Evolutionary conservation across 768 basidiomycete species (phyloP), one percentile per base, ranked within the genome.

Genomic region (Hygrocybe punicea): DNA sequence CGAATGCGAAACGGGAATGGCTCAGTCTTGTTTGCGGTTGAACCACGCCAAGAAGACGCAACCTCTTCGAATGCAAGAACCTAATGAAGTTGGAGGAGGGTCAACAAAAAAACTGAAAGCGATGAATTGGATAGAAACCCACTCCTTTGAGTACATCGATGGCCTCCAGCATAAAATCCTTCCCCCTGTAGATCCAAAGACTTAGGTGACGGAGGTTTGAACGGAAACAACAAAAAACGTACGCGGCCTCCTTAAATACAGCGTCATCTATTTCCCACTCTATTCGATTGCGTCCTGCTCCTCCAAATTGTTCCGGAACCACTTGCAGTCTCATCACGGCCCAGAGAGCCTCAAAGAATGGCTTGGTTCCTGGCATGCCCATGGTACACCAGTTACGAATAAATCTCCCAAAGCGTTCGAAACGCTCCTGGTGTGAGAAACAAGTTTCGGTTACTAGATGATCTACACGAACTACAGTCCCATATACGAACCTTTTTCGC

Each of bases 181-280:
- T 90, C 58, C 93, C 93, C 67, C 93, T 95, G 71, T 56, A 63
- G 55, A 52, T 65, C 36, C 53, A 58, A 58, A 58, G 67, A 13
- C 61, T 56, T 59, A 21, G 60, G 60, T 60, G 24, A 60, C 57
- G 53, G 36, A 59, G 46, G 34, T 25, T 19, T 45, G 59, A 58
- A 33, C 53, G 45, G 83, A 24, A 46, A 33, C 16, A 55, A 23
- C 17, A n/a, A n/a, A n/a, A n/a, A n/a, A 55, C 93, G 78, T 78
- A 93, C 93, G 90, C 93, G 61, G 92, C 84, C 73, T 96, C 93
- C 67, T 93, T 88, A 75, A 95, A 92, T 14, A 95, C 91, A 17
- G 92, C 92, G 76, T 96, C 93, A 70, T 96, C 93, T 19, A 95
- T 76, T 75, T 93, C 91, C 93, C 93, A 96, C 64, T 89, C 82